Conservation (phyloP, 148 eudicot genomes). For the Amaranthus cruentus region DNA sequence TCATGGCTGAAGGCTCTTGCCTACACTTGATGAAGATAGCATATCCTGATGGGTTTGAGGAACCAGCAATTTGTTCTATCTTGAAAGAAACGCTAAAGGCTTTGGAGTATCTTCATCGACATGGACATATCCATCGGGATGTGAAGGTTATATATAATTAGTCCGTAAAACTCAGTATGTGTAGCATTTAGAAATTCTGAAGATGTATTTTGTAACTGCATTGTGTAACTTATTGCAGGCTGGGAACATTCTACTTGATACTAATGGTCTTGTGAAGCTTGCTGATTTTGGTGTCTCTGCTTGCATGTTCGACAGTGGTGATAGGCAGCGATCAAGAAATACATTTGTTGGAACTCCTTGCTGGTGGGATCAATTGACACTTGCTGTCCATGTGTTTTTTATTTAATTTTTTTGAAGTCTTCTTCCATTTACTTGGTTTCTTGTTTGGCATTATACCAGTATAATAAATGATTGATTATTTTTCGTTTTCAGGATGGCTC, state of each 20-base stretch:
- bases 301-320: conserved; percentile 94
- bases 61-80: conserved; percentile 74
- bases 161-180: neutral
- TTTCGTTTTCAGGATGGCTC: conserved; percentile 81
- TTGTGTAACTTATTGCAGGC: conserved; percentile 44
- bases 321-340: conserved; percentile 89
- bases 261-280: conserved; percentile 76
- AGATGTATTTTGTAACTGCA: conserved; percentile 1
- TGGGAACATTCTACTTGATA: conserved; percentile 83
- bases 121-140: conserved; percentile 98
- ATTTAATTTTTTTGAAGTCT: neutral
- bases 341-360: conserved; percentile 99
- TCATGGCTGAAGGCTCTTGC: conserved; percentile 97
- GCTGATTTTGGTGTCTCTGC: conserved; percentile 99
- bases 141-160: conserved; percentile 51
- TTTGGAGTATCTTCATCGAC: conserved; percentile 84
- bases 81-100: conserved; percentile 95
- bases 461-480: neutral
- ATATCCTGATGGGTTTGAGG: conserved; percentile 92
- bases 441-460: neutral
- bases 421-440: neutral
- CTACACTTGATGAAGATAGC: conserved; percentile 93
- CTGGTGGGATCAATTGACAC: conserved; percentile 48
- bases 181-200: neutral
- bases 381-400: neutral